phyloP scores from a whole-genome alignment of 805 yeast species.

The Kodamaea nitidulidarum region DNA sequence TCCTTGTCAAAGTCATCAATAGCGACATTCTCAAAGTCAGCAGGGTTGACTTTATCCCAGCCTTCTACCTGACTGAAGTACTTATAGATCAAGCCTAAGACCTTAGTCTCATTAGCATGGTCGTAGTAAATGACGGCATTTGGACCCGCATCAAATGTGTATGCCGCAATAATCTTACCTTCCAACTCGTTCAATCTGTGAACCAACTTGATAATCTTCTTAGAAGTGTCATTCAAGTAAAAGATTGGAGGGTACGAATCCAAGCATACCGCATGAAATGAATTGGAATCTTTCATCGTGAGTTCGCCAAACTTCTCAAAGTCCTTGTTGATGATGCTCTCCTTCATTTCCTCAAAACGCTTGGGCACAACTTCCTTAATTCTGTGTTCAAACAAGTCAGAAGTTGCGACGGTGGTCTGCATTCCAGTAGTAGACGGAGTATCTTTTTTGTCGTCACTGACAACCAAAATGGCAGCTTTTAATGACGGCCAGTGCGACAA shows the following conservation, averaged over 20 bases:
- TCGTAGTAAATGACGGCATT: constrained; percentile 93
- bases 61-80: constrained; percentile 61
- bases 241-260: constrained; percentile 96
- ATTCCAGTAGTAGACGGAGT: constrained; percentile 93
- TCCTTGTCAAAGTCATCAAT: constrained; percentile 45
- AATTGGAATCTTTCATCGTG: constrained; percentile 95
- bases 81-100: constrained; percentile 65
- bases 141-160: constrained; percentile 99
- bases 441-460: constrained; percentile 89
- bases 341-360: constrained; percentile 76
- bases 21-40: constrained; percentile 17
- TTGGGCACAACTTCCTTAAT: constrained; percentile 78
- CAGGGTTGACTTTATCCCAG: constrained; percentile 47
- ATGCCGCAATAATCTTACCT: constrained; percentile 79
- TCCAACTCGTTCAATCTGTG: constrained; percentile 70
- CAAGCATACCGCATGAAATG: constrained; percentile 96
- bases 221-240: constrained; percentile 85
- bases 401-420: constrained; percentile 91
- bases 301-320: constrained; percentile 79
- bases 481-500: constrained; percentile 84
- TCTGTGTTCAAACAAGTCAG: constrained; percentile 80
- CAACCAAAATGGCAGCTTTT: constrained; percentile 88
- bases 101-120: constrained; percentile 64
- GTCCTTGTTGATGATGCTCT: constrained; percentile 68
- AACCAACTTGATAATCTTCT: constrained; percentile 70